Percentiles rank a stretch among this genome's conserved stretches.
These are phyloP conservation scores for Beauveria brongniartii DNA, from an alignment of 2,329 filamentous ascomycete species.

Conservation along the genomic window DNA sequence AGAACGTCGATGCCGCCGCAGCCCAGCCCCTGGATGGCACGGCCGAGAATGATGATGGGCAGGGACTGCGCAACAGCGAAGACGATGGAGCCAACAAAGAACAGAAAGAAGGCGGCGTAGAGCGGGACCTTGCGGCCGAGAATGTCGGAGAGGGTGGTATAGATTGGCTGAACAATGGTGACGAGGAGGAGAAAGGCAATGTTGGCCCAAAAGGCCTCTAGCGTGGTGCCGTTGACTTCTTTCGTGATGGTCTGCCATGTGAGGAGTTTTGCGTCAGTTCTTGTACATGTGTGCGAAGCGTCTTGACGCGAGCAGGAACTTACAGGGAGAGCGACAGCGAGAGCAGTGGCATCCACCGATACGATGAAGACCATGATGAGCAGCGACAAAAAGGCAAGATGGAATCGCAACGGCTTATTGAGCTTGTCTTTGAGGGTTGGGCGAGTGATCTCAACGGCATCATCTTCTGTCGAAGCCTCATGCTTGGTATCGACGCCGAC, in stretches of 20 bases:
- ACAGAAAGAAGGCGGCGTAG: slow-evolving; percentile 23
- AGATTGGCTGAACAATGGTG: slow-evolving; percentile 47
- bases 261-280: neutral
- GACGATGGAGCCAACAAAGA: slow-evolving; percentile 32
- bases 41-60: slow-evolving; percentile 22
- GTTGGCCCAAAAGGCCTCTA: slow-evolving; percentile 63
- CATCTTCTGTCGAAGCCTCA: neutral
- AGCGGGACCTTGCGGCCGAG: slow-evolving; percentile 26
- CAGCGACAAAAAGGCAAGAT: neutral
- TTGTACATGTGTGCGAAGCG: too few species aligned
- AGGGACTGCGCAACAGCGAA: slow-evolving; percentile 25
- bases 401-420: neutral
- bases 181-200: slow-evolving; percentile 61
- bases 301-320: neutral
- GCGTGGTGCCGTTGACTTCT: slow-evolving; percentile 43
- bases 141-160: slow-evolving; percentile 26
- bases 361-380: neutral
- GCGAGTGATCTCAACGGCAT: neutral
- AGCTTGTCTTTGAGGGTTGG: neutral
- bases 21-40: slow-evolving; percentile 25
- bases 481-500: neutral
- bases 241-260: slow-evolving; percentile 31
- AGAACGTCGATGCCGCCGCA: slow-evolving; percentile 26
- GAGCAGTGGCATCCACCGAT: neutral
- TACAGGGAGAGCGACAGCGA: neutral